Base-by-base conservation (phyloP, 169 alveolate species). In the Plasmodium falciparum region DNA sequence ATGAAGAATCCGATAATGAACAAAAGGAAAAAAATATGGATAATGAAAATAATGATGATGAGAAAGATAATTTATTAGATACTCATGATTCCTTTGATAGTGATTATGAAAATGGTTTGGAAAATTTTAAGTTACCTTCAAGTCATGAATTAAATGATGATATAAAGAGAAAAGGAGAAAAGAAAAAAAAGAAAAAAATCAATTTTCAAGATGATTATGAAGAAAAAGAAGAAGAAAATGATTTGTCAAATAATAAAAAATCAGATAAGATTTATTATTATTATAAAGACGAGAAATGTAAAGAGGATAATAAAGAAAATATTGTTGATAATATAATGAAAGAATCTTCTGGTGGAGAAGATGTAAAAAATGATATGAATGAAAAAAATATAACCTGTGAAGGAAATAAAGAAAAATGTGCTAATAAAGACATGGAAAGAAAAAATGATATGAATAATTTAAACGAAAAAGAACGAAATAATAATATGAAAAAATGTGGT, bases 81-180 rank as follows among this genome's bases (percentile, higher is more conserved):
- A 17, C 69, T 9, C 69, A 17, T 17, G 69, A 29, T 65, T 29
- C 58, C 11, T 65, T 12, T 65, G 4, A 2, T 29, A 15, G 17
- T 26, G 50, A 26, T n/a, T 50, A 63, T 39, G 56, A 50, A 52
- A 69, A 75, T 56, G 74, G 65, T n/a, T 49, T 78, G 15, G 89
- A 78, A 22, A 66, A 78, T 66, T 63, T 78, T 58, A 56, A 65
- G 13, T 52, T 78, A 9, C 89, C 89, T 11, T 54, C 58, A 5
- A 78, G 78, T 24, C 89, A 78, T 50, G 63, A 62, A 22, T 43
- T 78, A 45, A 78, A 78, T 71, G 78, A 50, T 1, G 72, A 65
- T 9, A 50, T 20, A 33, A 33, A 70, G 3, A 39, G 56, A 47
- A 54, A 39, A 67, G 24, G 49, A 56, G 39, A 56, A 61, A 26